Evolutionary conservation across 768 basidiomycete species (phyloP).

Genomic region (Cystoderma amianthinum): DNA sequence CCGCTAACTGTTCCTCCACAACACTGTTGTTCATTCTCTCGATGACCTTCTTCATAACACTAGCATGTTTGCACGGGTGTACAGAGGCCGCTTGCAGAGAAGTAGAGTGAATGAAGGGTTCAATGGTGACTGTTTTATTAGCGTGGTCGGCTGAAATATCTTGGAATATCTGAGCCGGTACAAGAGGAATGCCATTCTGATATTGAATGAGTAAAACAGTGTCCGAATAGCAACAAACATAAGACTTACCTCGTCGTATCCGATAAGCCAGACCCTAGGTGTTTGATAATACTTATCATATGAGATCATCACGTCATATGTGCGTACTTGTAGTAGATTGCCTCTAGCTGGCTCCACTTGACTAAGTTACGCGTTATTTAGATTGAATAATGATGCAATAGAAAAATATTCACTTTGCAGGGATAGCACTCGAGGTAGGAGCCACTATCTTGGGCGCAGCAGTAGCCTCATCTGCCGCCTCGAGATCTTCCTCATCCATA

Average conservation of each 20-base stretch:
- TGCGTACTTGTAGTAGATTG: slow-evolving; percentile 91
- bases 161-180: slow-evolving; percentile 89
- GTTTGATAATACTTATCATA: slow-evolving; percentile 99
- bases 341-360: slow-evolving; percentile 61
- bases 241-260: slow-evolving; percentile 82
- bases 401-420: too few species aligned
- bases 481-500: slow-evolving; percentile 95
- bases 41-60: slow-evolving; percentile 99
- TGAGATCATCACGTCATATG: slow-evolving; percentile 99
- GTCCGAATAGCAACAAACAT: neutral
- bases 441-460: slow-evolving; percentile 45
- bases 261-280: slow-evolving; percentile 94
- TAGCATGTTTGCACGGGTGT: slow-evolving; percentile 97
- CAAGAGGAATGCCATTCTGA: slow-evolving; percentile 84
- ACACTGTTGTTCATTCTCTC: slow-evolving; percentile 95
- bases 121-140: slow-evolving; percentile 97
- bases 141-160: slow-evolving; percentile 97
- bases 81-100: slow-evolving; percentile 87
- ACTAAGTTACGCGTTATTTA: slow-evolving; percentile 23
- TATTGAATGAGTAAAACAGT: neutral
- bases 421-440: too few species aligned
- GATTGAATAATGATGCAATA: too few species aligned
- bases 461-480: slow-evolving; percentile 83
- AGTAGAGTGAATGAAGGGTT: slow-evolving; percentile 91
- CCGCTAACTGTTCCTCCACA: slow-evolving; percentile 73